Conservation (phyloP, 345 rosid species). For the Euclidium syriacum region DNA sequence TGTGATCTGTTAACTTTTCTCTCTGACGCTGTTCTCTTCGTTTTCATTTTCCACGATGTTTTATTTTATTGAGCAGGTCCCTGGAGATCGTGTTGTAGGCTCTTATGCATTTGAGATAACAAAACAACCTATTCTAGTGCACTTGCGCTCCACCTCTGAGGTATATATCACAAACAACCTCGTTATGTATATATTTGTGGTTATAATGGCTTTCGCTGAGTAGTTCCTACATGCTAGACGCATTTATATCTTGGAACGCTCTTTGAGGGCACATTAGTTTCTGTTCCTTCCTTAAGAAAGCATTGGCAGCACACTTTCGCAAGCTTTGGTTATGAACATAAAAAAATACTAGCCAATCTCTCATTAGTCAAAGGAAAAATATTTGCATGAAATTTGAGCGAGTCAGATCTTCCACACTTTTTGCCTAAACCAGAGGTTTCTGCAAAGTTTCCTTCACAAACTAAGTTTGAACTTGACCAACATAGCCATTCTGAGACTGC, state of each 20-base stretch:
- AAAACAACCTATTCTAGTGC: conserved; percentile 54
- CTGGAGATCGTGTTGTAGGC: conserved; percentile 81
- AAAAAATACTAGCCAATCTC: neutral
- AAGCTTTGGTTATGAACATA: neutral
- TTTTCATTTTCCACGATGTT: conserved; percentile 2
- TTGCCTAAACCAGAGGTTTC: neutral
- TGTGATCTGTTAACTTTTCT: neutral
- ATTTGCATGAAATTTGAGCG: neutral
- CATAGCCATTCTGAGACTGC: neutral
- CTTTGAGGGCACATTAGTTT: neutral
- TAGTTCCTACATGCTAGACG: neutral
- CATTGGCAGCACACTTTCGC: neutral
- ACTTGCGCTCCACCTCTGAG: conserved; percentile 69
- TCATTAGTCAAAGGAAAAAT: neutral
- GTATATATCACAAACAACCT: conserved; percentile 31
- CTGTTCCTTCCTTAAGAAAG: neutral
- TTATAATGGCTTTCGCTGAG: conserved; percentile 1
- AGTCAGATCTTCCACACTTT: neutral
- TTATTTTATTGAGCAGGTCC: conserved; percentile 50
- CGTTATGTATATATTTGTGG: conserved; percentile 1
- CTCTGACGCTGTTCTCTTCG: neutral
- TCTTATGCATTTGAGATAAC: conserved; percentile 74
- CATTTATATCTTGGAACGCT: neutral
- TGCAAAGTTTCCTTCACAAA: neutral
- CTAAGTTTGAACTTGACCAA: neutral